Evolutionary conservation across 768 basidiomycete genomes (phyloP).

Genomic region (Saitozyma sp.): DNA sequence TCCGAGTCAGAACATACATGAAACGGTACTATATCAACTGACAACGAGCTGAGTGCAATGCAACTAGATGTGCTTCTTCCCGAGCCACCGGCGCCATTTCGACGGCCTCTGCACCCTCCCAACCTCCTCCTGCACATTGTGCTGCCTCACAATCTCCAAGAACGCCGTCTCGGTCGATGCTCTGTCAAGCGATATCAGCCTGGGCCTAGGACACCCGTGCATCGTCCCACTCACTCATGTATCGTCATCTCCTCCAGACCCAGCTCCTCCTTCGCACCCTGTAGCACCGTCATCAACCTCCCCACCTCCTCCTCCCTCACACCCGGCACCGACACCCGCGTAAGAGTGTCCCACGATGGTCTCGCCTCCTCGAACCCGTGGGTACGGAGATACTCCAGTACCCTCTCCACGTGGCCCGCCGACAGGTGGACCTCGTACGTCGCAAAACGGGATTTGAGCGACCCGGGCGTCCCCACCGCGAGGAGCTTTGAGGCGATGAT

Average conservation of each 20-base stretch:
- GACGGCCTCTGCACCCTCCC: slow-evolving; percentile 6
- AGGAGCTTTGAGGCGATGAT: slow-evolving; percentile 72
- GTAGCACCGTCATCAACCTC: slow-evolving; percentile 16
- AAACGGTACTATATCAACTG: too few species aligned
- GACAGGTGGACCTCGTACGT: slow-evolving; percentile 73
- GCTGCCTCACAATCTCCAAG: slow-evolving; percentile 31
- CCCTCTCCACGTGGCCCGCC: slow-evolving; percentile 7
- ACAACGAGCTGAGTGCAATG: too few species aligned
- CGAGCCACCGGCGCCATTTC: too few species aligned
- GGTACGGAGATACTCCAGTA: slow-evolving; percentile 15
- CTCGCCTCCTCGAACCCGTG: slow-evolving; percentile 17
- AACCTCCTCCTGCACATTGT: slow-evolving; percentile 36
- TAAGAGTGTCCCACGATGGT: slow-evolving; percentile 22
- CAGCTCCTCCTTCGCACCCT: slow-evolving; percentile 17
- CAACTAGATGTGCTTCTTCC: too few species aligned
- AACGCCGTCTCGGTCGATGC: slow-evolving; percentile 41
- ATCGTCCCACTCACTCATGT: slow-evolving; percentile 25
- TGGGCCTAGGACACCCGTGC: neutral
- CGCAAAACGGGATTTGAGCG: slow-evolving; percentile 67
- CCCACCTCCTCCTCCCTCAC: slow-evolving; percentile 25
- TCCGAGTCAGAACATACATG: too few species aligned
- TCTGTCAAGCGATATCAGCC: slow-evolving; percentile 11
- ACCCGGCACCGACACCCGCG: slow-evolving; percentile 29
- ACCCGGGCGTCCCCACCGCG: slow-evolving; percentile 67
- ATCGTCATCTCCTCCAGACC: slow-evolving; percentile 22